Evolutionary conservation across 2,329 filamentous ascomycete genomes (phyloP).

Genomic region (Talaromyces islandicus): DNA sequence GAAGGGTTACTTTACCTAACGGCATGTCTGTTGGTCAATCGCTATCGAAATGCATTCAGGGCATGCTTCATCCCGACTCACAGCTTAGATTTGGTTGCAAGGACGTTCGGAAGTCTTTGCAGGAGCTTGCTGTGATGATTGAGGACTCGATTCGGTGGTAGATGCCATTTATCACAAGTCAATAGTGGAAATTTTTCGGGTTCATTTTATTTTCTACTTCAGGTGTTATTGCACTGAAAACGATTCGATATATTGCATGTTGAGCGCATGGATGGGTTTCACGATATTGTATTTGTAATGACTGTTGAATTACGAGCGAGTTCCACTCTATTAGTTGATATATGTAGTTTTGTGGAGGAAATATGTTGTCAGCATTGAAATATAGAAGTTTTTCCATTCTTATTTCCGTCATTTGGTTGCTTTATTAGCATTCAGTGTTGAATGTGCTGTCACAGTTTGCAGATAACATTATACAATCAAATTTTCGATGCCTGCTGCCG

Average conservation of each 20-base stretch:
- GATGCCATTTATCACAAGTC: slow-evolving; percentile 53
- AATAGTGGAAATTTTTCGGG: background rate
- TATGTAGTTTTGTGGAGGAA: background rate
- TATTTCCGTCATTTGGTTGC: background rate
- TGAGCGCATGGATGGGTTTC: background rate
- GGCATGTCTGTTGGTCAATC: slow-evolving; percentile 25
- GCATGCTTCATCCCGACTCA: slow-evolving; percentile 36
- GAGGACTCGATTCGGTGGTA: slow-evolving; percentile 56
- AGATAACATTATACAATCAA: background rate
- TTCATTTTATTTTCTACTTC: background rate
- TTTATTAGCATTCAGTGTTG: background rate
- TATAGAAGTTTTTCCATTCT: background rate
- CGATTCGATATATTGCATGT: background rate
- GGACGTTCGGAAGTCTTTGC: slow-evolving; percentile 28
- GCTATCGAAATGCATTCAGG: slow-evolving; percentile 32
- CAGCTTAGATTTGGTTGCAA: slow-evolving; percentile 31
- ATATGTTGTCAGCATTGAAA: background rate
- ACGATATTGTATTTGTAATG: background rate
- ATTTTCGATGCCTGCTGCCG: slow-evolving; percentile 1
- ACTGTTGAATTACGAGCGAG: background rate
- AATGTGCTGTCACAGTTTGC: no score
- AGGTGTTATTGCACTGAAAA: background rate
- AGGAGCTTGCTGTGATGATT: slow-evolving; percentile 53
- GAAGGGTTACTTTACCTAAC: slow-evolving; percentile 19
- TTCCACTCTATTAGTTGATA: background rate